These are phyloP conservation scores for Mycena crocata DNA, from an alignment of 768 basidiomycete species.

Conservation along the genomic window DNA sequence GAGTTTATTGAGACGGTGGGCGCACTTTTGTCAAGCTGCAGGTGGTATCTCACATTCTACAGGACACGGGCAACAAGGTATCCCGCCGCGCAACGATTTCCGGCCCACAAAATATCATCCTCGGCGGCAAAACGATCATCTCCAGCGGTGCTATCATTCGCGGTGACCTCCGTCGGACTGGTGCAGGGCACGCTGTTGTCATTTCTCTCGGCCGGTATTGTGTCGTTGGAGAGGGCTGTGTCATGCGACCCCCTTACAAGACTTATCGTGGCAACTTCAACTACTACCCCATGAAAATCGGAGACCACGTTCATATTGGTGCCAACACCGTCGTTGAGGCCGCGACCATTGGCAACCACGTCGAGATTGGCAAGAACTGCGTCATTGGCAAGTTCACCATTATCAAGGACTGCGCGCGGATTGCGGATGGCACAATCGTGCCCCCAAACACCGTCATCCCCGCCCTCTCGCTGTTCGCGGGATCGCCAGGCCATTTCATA, in stretches of 20 bases:
- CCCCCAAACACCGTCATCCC: conserved; percentile 95
- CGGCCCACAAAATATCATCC: conserved; percentile 96
- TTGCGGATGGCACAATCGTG: conserved; percentile 90
- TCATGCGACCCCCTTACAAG: conserved; percentile 92
- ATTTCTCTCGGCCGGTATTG: conserved; percentile 95
- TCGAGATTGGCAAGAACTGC: conserved; percentile 95
- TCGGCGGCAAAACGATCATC: conserved; percentile 97
- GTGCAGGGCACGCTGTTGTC: conserved; percentile 92
- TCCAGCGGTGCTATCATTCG: conserved; percentile 91
- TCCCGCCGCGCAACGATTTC: conserved; percentile 91
- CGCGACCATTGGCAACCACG: conserved; percentile 92
- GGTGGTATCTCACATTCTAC: conserved; percentile 9
- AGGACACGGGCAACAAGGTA: conserved; percentile 98
- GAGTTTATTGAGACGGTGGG: conserved; percentile 92
- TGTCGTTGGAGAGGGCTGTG: conserved; percentile 87
- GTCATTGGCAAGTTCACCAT: conserved; percentile 97
- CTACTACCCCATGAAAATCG: conserved; percentile 98
- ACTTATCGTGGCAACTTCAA: conserved; percentile 93
- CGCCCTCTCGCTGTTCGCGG: conserved; percentile 84
- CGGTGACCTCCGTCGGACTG: conserved; percentile 91
- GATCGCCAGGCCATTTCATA: conserved; percentile 88
- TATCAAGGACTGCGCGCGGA: conserved; percentile 93
- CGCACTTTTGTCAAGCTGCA: neutral
- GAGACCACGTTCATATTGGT: conserved; percentile 95
- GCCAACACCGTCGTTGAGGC: conserved; percentile 92